Conservation (phyloP, 805 yeast genomes). For the Yarrowia hollandica region DNA sequence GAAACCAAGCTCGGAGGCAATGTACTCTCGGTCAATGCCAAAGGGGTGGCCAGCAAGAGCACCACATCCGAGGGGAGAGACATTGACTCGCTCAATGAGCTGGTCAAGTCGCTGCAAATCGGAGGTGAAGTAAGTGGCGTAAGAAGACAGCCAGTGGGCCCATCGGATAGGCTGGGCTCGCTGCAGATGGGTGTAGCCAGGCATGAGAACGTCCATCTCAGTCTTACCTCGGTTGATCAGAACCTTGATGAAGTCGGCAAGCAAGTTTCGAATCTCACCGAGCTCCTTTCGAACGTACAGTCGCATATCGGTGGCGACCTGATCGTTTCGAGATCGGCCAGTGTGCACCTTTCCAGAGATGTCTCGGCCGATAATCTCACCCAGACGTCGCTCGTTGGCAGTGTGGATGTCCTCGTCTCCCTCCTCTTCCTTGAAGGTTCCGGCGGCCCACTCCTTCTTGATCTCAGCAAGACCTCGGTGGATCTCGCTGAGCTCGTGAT, state of each 20-base stretch:
- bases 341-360: slow-evolving; percentile 98
- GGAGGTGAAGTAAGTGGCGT: slow-evolving; percentile 91
- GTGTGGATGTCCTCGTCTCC: slow-evolving; percentile 99
- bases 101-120: slow-evolving; percentile 85
- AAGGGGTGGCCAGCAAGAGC: slow-evolving; percentile 99
- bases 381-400: slow-evolving; percentile 96
- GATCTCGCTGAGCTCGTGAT: slow-evolving; percentile 73
- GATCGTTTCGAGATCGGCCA: slow-evolving; percentile 98
- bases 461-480: slow-evolving; percentile 78
- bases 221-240: slow-evolving; percentile 72
- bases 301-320: slow-evolving; percentile 99
- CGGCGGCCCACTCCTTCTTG: slow-evolving; percentile 76
- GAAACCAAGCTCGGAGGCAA: slow-evolving; percentile 80
- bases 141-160: slow-evolving; percentile 95
- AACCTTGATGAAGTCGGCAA: slow-evolving; percentile 63
- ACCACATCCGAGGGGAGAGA: slow-evolving; percentile 93
- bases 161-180: slow-evolving; percentile 99
- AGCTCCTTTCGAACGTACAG: slow-evolving; percentile 82
- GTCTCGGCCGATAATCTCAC: slow-evolving; percentile 89
- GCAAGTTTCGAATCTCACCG: slow-evolving; percentile 53
- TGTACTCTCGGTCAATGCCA: slow-evolving; percentile 92
- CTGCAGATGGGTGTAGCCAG: slow-evolving; percentile 98
- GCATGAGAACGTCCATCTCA: slow-evolving; percentile 93
- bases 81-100: slow-evolving; percentile 77
- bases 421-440: slow-evolving; percentile 66